Evolutionary conservation across 2,329 filamentous ascomycete genomes (phyloP).

Genomic region (Epichloe amarillans): DNA sequence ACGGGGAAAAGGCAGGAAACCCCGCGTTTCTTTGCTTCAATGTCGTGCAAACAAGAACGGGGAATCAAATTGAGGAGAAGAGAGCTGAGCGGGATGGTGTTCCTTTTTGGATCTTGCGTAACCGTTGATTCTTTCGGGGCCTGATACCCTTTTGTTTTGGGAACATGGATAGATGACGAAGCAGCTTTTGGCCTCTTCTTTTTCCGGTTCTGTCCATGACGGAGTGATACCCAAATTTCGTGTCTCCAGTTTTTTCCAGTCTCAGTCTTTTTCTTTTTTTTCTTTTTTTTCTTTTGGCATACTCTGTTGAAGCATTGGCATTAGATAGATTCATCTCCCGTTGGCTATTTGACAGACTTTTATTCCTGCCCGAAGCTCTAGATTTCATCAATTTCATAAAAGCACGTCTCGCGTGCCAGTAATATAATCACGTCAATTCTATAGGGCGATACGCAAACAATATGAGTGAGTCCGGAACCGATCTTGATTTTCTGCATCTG

Average conservation of each 20-base stretch:
- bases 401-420: too few relatives aligned
- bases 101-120: not conserved
- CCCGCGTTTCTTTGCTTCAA: not conserved
- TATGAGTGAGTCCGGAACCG: too few relatives aligned
- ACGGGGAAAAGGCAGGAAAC: not conserved
- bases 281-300: not conserved
- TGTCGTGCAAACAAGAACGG: not conserved
- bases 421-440: too few relatives aligned
- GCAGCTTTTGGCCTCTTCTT: not conserved
- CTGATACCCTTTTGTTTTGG: not conserved
- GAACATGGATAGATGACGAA: not conserved
- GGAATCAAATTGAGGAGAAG: not conserved
- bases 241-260: not conserved
- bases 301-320: not conserved
- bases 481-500: too few relatives aligned
- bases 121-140: not conserved
- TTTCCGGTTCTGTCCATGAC: constrained; percentile 1
- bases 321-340: not conserved
- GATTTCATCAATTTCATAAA: not conserved
- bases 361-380: not conserved
- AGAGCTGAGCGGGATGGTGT: not conserved
- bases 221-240: not conserved
- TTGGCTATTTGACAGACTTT: not conserved
- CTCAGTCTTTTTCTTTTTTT: not conserved
- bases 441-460: too few relatives aligned